A percentile compares a stretch with the other conserved stretches of the same genome.
Evolutionary conservation across 2,329 filamentous ascomycete species (phyloP).

Genomic region (Arthrobotrys musiformis): DNA sequence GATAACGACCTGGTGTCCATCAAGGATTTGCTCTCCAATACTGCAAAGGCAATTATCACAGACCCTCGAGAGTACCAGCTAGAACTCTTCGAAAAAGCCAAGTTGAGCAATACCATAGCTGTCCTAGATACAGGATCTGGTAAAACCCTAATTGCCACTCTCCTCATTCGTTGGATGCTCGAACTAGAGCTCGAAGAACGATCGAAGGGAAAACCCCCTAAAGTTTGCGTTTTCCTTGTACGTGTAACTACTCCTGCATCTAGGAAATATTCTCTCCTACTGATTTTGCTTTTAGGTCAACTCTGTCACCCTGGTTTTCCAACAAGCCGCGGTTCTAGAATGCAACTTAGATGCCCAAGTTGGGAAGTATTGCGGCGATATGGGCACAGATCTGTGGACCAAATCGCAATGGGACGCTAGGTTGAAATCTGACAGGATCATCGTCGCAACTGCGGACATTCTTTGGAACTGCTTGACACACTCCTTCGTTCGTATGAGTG

Average conservation of each 20-base stretch:
- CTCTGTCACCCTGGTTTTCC: slow-evolving; percentile 87
- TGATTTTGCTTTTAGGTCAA: slow-evolving; percentile 68
- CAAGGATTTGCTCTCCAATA: slow-evolving; percentile 29
- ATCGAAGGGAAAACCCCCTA: slow-evolving; percentile 69
- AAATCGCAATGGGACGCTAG: slow-evolving; percentile 63
- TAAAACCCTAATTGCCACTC: slow-evolving; percentile 93
- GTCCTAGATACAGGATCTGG: slow-evolving; percentile 95
- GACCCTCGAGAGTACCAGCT: slow-evolving; percentile 89
- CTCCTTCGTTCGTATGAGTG: slow-evolving; percentile 80
- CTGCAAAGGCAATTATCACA: slow-evolving; percentile 71
- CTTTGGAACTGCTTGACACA: slow-evolving; percentile 80
- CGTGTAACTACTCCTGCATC: slow-evolving; percentile 38
- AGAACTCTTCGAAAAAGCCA: slow-evolving; percentile 89
- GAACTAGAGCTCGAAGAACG: slow-evolving; percentile 80
- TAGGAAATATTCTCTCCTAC: not conserved
- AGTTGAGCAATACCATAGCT: slow-evolving; percentile 85
- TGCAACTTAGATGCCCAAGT: slow-evolving; percentile 82
- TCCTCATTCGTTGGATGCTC: slow-evolving; percentile 80
- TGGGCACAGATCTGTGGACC: slow-evolving; percentile 72
- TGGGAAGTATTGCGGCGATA: slow-evolving; percentile 77
- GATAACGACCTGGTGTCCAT: slow-evolving; percentile 37
- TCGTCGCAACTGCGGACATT: slow-evolving; percentile 93
- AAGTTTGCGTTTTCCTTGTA: slow-evolving; percentile 86
- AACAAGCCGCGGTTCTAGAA: slow-evolving; percentile 84
- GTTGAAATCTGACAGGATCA: slow-evolving; percentile 70